Evolutionary conservation across 352 stramenopile genomes (phyloP), one percentile per base, ranked within the genome.

Genomic region (Chrysophaeum taylorii): DNA sequence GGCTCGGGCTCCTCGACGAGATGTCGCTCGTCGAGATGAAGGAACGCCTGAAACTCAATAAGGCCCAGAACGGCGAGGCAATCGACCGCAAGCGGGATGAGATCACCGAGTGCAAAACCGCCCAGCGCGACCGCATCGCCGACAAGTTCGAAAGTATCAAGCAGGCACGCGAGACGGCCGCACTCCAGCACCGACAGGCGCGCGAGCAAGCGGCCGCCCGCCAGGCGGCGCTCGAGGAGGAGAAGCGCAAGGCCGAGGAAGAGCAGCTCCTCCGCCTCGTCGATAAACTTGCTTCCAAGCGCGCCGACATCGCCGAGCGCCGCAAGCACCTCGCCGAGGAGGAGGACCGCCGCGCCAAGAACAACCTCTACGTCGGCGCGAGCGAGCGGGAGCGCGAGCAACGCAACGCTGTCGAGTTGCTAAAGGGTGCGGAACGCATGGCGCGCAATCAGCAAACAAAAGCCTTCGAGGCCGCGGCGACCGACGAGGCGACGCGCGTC

Each of bases 1-100:
- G 92, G 39, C 76, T 93, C 23, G 88, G 89, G 0, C 54, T 96
- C 2, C 79, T 96, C 15, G 84, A 94, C 25, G 89, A 96, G 70
- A 96, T 96, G 89, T 93, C 85, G 18, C 78, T 96, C 2, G 76
- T 87, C 0, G 89, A 96, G 48, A 73, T 76, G 63, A 41, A 72
- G 38, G 45, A 73, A 33, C 41, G 67, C 31, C 75, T 95, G n/a
- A 76, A n/a, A n/a, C n/a, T n/a, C n/a, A n/a, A n/a, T n/a, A n/a
- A n/a, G n/a, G n/a, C n/a, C n/a, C n/a, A n/a, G n/a, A n/a, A n/a
- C n/a, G n/a, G n/a, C n/a, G n/a, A n/a, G n/a, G n/a, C 87, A 27
- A 84, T 91, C 25, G 89, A 87, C 52, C 81, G 91, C 73, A 73
- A 78, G 2, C 75, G 89, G 38, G 81, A 92, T 54, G 76, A 84